Evolutionary conservation across 1,284 basidiomycete species (phyloP).

Genomic region (Boletus albobrunnescens): DNA sequence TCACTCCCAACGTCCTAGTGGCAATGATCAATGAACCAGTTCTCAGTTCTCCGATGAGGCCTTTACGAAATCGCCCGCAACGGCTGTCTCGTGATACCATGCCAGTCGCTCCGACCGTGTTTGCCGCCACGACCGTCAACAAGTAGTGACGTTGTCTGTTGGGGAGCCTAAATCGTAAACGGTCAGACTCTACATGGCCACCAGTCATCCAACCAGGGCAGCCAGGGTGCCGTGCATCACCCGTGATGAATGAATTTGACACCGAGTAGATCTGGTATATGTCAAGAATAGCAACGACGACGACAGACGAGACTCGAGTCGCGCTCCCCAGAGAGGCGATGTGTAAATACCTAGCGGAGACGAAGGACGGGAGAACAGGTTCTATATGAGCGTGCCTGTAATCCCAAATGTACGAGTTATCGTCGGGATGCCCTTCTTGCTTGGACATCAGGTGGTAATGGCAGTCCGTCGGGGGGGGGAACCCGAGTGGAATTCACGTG

Average conservation of each 20-base stretch:
- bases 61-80: conserved; percentile 82
- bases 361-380: not conserved
- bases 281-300: conserved; percentile 73
- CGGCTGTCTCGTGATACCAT: conserved; percentile 77
- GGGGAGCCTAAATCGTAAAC: conserved; percentile 52
- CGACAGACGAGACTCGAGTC: conserved; percentile 58
- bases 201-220: conserved; percentile 1
- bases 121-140: conserved; percentile 79
- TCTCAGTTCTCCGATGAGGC: conserved; percentile 85
- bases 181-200: conserved; percentile 70
- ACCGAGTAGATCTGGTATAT: conserved; percentile 77
- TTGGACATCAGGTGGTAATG: no score
- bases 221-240: conserved; percentile 65
- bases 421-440: no score
- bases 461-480: no score
- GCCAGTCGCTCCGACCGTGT: conserved; percentile 73
- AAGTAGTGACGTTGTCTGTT: conserved; percentile 68
- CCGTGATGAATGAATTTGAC: conserved; percentile 68
- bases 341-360: conserved; percentile 50
- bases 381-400: conserved; percentile 38
- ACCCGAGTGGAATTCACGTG: no score
- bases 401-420: conserved; percentile 69
- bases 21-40: conserved; percentile 52
- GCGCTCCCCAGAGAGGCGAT: conserved; percentile 66
- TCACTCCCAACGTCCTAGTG: not conserved